Percentiles rank a stretch among this genome's conserved stretches.
phyloP scores from a whole-genome alignment of 768 basidiomycete genomes.

The Hericium erinaceus region DNA sequence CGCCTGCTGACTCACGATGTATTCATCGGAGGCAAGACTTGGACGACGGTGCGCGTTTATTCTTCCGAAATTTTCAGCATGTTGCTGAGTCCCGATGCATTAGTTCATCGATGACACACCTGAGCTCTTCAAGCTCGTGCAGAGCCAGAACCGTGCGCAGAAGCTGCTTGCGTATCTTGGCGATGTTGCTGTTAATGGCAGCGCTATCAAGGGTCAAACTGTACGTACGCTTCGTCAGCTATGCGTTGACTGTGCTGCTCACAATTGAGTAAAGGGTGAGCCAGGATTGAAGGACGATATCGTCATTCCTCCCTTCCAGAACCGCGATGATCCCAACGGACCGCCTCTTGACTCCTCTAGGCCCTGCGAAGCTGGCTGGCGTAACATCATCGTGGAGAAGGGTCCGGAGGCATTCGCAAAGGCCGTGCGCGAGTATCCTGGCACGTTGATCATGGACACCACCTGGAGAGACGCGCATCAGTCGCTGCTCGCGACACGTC shows the following conservation, averaged over 20 bases:
- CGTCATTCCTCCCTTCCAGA: slow-evolving; percentile 69
- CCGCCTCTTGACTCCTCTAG: slow-evolving; percentile 67
- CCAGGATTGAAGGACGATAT: slow-evolving; percentile 90
- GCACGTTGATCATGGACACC: slow-evolving; percentile 94
- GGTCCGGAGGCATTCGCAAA: slow-evolving; percentile 98
- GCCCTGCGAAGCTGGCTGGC: slow-evolving; percentile 89
- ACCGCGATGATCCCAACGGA: slow-evolving; percentile 67
- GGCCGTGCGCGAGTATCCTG: slow-evolving; percentile 93
- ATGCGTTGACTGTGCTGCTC: not conserved
- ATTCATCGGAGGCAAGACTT: slow-evolving; percentile 94
- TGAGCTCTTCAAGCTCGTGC: slow-evolving; percentile 97
- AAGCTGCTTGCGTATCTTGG: slow-evolving; percentile 95
- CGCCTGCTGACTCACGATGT: slow-evolving; percentile 93
- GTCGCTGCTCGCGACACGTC: slow-evolving; percentile 90
- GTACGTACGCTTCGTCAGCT: slow-evolving; percentile 23
- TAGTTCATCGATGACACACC: slow-evolving; percentile 99
- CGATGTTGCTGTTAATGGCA: slow-evolving; percentile 96
- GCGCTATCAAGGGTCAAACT: slow-evolving; percentile 90
- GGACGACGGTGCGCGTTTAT: slow-evolving; percentile 70
- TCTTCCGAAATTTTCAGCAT: not conserved
- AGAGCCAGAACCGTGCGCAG: slow-evolving; percentile 96
- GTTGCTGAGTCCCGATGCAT: not conserved
- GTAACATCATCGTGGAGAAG: slow-evolving; percentile 96
- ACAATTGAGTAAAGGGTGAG: slow-evolving; percentile 48
- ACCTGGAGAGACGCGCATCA: slow-evolving; percentile 99